Conservation (phyloP, 2,329 filamentous ascomycete genomes). For the Cytospora piceae region DNA sequence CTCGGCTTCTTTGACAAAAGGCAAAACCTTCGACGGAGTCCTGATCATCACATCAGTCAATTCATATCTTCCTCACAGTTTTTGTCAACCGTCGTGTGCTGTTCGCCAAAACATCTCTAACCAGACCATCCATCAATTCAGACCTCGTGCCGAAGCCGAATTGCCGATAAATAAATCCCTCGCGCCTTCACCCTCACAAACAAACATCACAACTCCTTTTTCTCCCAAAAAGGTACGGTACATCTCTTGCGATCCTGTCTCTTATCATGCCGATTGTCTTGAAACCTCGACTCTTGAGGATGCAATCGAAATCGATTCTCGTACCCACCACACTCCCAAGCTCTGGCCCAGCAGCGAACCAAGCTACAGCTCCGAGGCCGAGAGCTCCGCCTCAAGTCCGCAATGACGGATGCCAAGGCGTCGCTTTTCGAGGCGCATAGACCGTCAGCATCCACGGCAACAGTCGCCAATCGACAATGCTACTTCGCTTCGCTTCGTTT, state of each 20-base stretch:
- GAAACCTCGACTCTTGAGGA: not conserved
- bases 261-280: slow-evolving; percentile 2
- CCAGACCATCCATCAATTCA: slow-evolving; percentile 1
- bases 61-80: slow-evolving; percentile 26
- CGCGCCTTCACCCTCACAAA: not conserved
- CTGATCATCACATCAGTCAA: slow-evolving; percentile 11
- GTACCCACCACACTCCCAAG: slow-evolving; percentile 6
- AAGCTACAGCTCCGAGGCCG: slow-evolving; percentile 13
- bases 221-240: slow-evolving; percentile 23
- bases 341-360: slow-evolving; percentile 12
- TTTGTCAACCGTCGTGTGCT: slow-evolving; percentile 30
- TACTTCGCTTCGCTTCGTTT: slow-evolving; percentile 10
- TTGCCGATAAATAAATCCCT: slow-evolving; percentile 26
- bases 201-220: slow-evolving; percentile 2
- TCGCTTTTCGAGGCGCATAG: slow-evolving; percentile 11
- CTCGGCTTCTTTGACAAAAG: slow-evolving; percentile 27
- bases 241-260: not conserved
- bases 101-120: slow-evolving; percentile 25
- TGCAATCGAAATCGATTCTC: not conserved
- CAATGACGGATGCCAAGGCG: slow-evolving; percentile 30
- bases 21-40: slow-evolving; percentile 20
- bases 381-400: slow-evolving; percentile 9
- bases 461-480: slow-evolving; percentile 13
- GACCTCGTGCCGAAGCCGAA: slow-evolving; percentile 26
- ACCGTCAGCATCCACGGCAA: slow-evolving; percentile 14